Evolutionary conservation across 1,139 yeast species (phyloP).

Genomic region (Candida tropicalis): DNA sequence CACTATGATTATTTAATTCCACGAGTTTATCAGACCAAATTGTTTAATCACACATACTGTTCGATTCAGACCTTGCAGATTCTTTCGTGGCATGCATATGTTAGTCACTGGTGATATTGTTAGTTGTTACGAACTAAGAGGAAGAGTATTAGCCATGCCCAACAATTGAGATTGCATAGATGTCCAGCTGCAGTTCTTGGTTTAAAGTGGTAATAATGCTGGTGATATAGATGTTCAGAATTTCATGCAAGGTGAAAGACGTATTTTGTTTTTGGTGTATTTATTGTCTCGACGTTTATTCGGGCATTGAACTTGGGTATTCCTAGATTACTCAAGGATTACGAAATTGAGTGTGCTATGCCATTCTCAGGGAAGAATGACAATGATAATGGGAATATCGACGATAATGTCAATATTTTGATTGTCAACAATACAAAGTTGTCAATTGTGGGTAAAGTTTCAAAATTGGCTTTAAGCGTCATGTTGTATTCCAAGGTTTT

Average conservation of each 20-base stretch:
- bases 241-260: conserved; percentile 76
- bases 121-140: conserved; percentile 75
- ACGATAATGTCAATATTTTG: conserved; percentile 55
- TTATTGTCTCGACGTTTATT: conserved; percentile 74
- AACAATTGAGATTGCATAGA: conserved; percentile 80
- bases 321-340: conserved; percentile 76
- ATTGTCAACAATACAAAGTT: conserved; percentile 59
- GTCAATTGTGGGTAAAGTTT: conserved; percentile 69
- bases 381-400: conserved; percentile 39
- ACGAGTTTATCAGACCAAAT: conserved; percentile 54
- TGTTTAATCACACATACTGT: conserved; percentile 58
- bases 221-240: conserved; percentile 53
- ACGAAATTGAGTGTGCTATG: conserved; percentile 82
- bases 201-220: conserved; percentile 45
- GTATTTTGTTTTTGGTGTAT: conserved; percentile 85
- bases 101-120: conserved; percentile 73
- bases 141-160: conserved; percentile 79
- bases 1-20: conserved; percentile 55
- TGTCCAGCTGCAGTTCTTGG: conserved; percentile 83
- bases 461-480: conserved; percentile 60
- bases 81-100: conserved; percentile 67
- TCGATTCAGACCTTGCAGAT: conserved; percentile 74
- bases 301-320: conserved; percentile 80
- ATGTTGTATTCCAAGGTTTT: conserved; percentile 75
- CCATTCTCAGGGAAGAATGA: conserved; percentile 66